These are phyloP conservation scores for Aphanocladium album DNA, from an alignment of 2,329 filamentous ascomycete genomes.

Conservation along the genomic window DNA sequence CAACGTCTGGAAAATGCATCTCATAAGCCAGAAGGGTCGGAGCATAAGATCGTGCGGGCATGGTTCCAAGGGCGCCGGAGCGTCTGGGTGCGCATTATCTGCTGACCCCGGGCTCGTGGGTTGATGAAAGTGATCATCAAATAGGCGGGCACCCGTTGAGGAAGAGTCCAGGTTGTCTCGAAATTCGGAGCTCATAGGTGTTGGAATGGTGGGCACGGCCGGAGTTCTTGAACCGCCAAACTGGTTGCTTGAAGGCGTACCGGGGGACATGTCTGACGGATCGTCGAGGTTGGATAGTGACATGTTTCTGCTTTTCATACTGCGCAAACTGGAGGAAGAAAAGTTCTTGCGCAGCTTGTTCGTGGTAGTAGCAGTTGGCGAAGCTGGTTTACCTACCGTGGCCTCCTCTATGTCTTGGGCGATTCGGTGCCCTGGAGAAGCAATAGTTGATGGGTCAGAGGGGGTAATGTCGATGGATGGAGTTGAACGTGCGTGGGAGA, in stretches of 20 bases:
- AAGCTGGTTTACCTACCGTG: slow-evolving; percentile 41
- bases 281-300: slow-evolving; percentile 60
- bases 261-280: slow-evolving; percentile 62
- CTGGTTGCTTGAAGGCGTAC: slow-evolving; percentile 66
- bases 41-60: slow-evolving; percentile 85
- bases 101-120: slow-evolving; percentile 60
- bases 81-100: slow-evolving; percentile 55
- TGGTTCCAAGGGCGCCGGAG: slow-evolving; percentile 77
- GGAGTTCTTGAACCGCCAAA: slow-evolving; percentile 52
- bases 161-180: slow-evolving; percentile 52
- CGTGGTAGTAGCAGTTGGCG: slow-evolving; percentile 39
- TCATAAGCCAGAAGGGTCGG: slow-evolving; percentile 98
- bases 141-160: slow-evolving; percentile 69
- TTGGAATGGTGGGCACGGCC: slow-evolving; percentile 58
- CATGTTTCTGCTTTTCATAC: slow-evolving; percentile 68
- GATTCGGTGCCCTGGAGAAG: slow-evolving; percentile 29
- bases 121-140: slow-evolving; percentile 77
- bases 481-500: slow-evolving; percentile 1
- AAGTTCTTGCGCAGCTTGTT: slow-evolving; percentile 58
- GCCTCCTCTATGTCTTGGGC: slow-evolving; percentile 33
- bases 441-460: slow-evolving; percentile 22
- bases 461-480: slow-evolving; percentile 17
- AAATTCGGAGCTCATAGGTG: slow-evolving; percentile 60
- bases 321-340: slow-evolving; percentile 65
- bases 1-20: slow-evolving; percentile 86